Evolutionary conservation across 768 basidiomycete species (phyloP).

Genomic region (Trametes sanguinea): DNA sequence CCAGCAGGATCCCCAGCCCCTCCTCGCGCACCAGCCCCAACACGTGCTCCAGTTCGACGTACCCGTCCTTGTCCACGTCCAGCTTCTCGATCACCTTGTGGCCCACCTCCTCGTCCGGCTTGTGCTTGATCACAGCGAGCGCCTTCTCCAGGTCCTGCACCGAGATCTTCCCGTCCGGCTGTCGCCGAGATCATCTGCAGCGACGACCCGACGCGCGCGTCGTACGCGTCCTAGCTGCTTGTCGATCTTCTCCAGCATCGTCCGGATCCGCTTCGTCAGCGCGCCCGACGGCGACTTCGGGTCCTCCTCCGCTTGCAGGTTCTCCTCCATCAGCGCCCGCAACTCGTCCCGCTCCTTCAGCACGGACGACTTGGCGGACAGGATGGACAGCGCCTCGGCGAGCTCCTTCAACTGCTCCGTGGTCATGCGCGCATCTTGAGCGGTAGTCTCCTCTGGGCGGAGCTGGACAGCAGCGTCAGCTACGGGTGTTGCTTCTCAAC

Average conservation of each 20-base stretch:
- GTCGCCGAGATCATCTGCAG: slow-evolving; percentile 86
- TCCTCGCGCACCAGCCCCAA: slow-evolving; percentile 86
- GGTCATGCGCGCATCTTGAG: slow-evolving; percentile 84
- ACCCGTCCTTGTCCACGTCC: slow-evolving; percentile 95
- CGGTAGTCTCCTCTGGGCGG: slow-evolving; percentile 53
- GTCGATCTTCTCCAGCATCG: slow-evolving; percentile 96
- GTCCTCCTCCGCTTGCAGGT: slow-evolving; percentile 85
- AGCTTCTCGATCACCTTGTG: slow-evolving; percentile 88
- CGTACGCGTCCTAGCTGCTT: slow-evolving; percentile 89
- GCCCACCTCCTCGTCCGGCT: slow-evolving; percentile 86
- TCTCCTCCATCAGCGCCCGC: slow-evolving; percentile 90
- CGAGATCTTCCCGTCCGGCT: slow-evolving; percentile 84
- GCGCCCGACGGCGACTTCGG: slow-evolving; percentile 81
- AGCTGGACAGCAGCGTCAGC: slow-evolving; percentile 43
- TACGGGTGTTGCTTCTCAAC: not conserved
- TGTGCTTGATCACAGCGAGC: slow-evolving; percentile 90
- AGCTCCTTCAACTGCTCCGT: slow-evolving; percentile 94
- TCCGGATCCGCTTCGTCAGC: slow-evolving; percentile 93
- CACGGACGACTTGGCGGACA: slow-evolving; percentile 93
- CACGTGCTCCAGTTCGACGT: slow-evolving; percentile 94
- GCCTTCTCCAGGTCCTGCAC: slow-evolving; percentile 89
- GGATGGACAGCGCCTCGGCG: slow-evolving; percentile 83
- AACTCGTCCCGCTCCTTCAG: slow-evolving; percentile 95
- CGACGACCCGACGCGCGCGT: slow-evolving; percentile 80
- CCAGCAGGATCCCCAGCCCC: slow-evolving; percentile 73